A percentile compares a stretch with the other conserved stretches of the same genome.
phyloP scores from a whole-genome alignment of 208 protist species.

The Acanthamoeba lenticulata region DNA sequence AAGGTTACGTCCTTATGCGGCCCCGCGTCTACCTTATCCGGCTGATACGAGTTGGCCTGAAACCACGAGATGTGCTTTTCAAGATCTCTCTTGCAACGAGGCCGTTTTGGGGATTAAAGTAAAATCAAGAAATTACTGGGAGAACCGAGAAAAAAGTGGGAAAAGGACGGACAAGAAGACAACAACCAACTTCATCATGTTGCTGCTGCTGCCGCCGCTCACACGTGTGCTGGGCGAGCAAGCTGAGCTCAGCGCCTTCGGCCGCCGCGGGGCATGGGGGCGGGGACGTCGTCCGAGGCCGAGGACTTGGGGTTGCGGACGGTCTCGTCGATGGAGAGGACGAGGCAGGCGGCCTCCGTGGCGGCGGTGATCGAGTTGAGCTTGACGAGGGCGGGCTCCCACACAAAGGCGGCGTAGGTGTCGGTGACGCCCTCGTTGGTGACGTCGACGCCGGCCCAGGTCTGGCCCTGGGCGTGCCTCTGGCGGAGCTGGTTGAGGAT shows the following conservation, averaged over 20 bases:
- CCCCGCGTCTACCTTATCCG: no score
- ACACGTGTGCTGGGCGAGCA: no score
- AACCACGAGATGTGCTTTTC: no score
- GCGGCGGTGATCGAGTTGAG: slow-evolving; percentile 98
- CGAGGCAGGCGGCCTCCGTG: slow-evolving; percentile 99
- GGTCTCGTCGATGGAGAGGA: slow-evolving; percentile 99
- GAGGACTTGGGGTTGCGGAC: slow-evolving; percentile 88
- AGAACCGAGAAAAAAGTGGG: no score
- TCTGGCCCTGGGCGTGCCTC: slow-evolving; percentile 94
- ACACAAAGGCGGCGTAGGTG: slow-evolving; percentile 97
- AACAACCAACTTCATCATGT: no score
- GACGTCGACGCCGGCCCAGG: slow-evolving; percentile 99
- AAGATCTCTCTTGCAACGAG: no score
- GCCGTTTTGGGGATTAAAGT: no score
- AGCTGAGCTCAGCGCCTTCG: slow-evolving; percentile 47
- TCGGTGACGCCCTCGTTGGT: slow-evolving; percentile 97
- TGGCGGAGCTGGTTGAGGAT: slow-evolving; percentile 99
- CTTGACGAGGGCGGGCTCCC: slow-evolving; percentile 99
- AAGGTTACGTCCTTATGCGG: no score
- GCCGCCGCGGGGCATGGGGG: slow-evolving; percentile 1
- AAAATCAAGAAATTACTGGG: no score
- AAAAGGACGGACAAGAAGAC: no score
- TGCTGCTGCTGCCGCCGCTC: no score
- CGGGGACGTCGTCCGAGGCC: slow-evolving; percentile 49
- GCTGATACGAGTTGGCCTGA: no score